A percentile compares a stretch with the other conserved stretches of the same genome.
These are phyloP conservation scores for Lachancea dasiensis DNA, from an alignment of 805 yeast species.

Conservation along the genomic window DNA sequence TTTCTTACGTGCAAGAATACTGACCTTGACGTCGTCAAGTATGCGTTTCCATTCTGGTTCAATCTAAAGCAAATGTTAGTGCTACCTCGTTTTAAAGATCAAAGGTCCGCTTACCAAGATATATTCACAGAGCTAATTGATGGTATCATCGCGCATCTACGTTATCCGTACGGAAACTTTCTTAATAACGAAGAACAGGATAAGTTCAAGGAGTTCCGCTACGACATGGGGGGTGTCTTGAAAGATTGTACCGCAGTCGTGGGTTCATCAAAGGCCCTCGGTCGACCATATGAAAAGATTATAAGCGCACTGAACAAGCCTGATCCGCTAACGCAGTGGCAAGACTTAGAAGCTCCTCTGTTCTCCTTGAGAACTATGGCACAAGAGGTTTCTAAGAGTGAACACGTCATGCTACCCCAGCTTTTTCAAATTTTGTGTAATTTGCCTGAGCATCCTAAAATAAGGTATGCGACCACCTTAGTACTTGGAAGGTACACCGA, in stretches of 20 bases:
- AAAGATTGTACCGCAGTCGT: constrained; percentile 92
- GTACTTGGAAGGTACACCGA: constrained; percentile 94
- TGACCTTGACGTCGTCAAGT: constrained; percentile 83
- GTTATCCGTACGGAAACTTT: constrained; percentile 64
- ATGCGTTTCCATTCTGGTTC: constrained; percentile 92
- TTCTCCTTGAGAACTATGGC: constrained; percentile 94
- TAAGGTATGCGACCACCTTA: constrained; percentile 87
- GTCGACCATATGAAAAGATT: constrained; percentile 62
- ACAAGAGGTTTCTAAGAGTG: constrained; percentile 67
- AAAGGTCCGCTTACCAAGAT: constrained; percentile 21
- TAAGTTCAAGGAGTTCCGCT: constrained; percentile 87
- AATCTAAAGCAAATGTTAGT: constrained; percentile 58
- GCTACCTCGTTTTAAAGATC: constrained; percentile 28
- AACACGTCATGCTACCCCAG: constrained; percentile 63
- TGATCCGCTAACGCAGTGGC: constrained; percentile 51
- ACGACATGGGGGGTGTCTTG: constrained; percentile 96
- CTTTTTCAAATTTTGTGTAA: constrained; percentile 48
- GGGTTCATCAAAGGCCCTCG: constrained; percentile 66
- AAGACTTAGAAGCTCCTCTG: constrained; percentile 80
- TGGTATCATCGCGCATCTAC: constrained; percentile 55
- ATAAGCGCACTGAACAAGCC: constrained; percentile 34
- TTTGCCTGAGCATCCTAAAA: constrained; percentile 78
- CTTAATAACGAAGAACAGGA: constrained; percentile 80
- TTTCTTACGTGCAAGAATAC: constrained; percentile 67
- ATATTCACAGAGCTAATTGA: constrained; percentile 25